phyloP scores from a whole-genome alignment of 805 yeast genomes.

The Scheffersomyces ergatensis region DNA sequence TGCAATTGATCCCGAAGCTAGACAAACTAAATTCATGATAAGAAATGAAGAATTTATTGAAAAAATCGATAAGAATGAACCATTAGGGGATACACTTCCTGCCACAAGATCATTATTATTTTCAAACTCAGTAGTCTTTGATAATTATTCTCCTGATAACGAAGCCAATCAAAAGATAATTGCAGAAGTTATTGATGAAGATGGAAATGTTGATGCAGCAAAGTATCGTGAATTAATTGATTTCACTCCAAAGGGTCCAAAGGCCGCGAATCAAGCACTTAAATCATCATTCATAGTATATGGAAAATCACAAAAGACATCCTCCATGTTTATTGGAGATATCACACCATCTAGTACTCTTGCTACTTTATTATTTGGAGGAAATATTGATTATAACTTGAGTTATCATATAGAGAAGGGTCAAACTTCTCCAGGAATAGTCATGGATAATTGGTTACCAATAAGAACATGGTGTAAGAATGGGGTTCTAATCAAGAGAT shows the following conservation, averaged over 20 bases:
- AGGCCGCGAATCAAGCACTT: constrained; percentile 28
- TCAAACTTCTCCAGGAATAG: constrained; percentile 74
- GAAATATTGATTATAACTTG: constrained; percentile 61
- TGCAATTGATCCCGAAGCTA: constrained; percentile 82
- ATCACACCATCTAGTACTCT: constrained; percentile 77
- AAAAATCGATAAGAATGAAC: constrained; percentile 8
- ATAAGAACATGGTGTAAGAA: constrained; percentile 91
- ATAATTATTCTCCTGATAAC: constrained; percentile 29
- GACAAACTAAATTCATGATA: constrained; percentile 68
- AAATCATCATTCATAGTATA: constrained; percentile 64
- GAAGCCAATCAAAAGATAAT: constrained; percentile 3
- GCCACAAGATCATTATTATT: constrained; percentile 77
- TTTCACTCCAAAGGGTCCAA: constrained; percentile 35
- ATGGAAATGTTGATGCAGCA: constrained; percentile 37
- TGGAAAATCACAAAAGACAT: constrained; percentile 57
- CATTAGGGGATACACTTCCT: constrained; percentile 34
- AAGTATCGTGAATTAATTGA: constrained; percentile 31
- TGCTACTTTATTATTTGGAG: constrained; percentile 80
- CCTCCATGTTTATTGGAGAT: constrained; percentile 68
- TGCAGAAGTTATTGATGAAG: constrained; percentile 24
- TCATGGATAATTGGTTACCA: constrained; percentile 87
- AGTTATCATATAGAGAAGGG: constrained; percentile 37
- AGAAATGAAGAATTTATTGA: constrained; percentile 52
- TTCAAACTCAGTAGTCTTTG: constrained; percentile 78
- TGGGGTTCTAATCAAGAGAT: constrained; percentile 75